These are phyloP conservation scores for Aspergillus pseudoglaucus DNA, from an alignment of 2,329 filamentous ascomycete genomes.

Conservation along the genomic window DNA sequence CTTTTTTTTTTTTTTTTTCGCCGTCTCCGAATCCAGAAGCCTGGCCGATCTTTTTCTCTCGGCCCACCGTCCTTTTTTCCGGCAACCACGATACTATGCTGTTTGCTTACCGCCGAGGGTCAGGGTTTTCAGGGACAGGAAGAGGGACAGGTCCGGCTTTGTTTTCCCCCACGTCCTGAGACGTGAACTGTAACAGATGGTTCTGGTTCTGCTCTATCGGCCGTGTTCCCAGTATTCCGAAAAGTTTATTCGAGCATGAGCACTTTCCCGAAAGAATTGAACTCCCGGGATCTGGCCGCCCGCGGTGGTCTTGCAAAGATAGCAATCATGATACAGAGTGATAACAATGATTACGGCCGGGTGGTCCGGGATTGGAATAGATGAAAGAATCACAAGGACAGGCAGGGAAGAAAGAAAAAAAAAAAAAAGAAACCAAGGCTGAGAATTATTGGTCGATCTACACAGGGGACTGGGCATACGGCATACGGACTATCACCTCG, in stretches of 20 bases:
- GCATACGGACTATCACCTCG: neutral
- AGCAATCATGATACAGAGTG: neutral
- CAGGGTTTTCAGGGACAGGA: neutral
- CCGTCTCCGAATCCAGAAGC: neutral
- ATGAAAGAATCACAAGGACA: neutral
- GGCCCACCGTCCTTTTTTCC: neutral
- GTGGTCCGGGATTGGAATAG: neutral
- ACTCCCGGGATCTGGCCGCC: neutral
- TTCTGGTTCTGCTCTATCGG: neutral
- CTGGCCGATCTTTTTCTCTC: neutral
- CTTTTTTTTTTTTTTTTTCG: neutral
- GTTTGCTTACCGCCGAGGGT: neutral
- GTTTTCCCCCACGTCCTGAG: neutral
- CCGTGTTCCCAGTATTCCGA: neutral
- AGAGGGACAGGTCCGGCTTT: neutral
- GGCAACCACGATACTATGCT: neutral
- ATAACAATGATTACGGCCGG: neutral
- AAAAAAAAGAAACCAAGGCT: neutral
- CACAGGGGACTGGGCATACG: neutral
- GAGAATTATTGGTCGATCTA: neutral
- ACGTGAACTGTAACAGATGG: neutral
- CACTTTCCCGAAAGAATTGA: neutral
- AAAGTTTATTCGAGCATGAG: neutral
- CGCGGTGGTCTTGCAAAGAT: neutral
- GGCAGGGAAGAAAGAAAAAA: neutral